Conservation (phyloP, 208 protist genomes). For the Trypanosoma mega region DNA sequence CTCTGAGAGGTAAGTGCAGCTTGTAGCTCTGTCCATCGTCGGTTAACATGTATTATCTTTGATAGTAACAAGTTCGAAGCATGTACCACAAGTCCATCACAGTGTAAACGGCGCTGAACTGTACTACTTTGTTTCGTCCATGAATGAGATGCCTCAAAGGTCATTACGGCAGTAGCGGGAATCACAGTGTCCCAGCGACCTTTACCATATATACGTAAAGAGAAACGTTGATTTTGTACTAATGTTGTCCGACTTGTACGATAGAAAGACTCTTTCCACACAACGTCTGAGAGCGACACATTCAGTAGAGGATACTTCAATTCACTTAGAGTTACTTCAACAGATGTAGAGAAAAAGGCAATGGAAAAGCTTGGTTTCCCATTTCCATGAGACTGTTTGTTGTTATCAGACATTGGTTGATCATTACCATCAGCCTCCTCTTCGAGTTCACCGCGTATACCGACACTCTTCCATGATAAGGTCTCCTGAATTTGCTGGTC, state of each 20-base stretch:
- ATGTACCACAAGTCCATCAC: slow-evolving; percentile 57
- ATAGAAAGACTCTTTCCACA: slow-evolving; percentile 25
- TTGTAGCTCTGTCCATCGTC: slow-evolving; percentile 18
- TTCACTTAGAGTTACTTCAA: slow-evolving; percentile 64
- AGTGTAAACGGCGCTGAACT: slow-evolving; percentile 32
- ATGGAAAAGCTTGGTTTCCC: slow-evolving; percentile 28
- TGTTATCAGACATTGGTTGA: not conserved
- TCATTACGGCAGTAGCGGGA: slow-evolving; percentile 34
- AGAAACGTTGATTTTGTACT: slow-evolving; percentile 34
- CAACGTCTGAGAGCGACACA: slow-evolving; percentile 33
- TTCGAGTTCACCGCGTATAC: not conserved
- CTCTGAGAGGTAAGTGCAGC: not conserved
- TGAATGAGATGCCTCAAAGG: slow-evolving; percentile 38
- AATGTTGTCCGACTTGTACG: slow-evolving; percentile 28
- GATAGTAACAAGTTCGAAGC: slow-evolving; percentile 56
- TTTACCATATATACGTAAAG: slow-evolving; percentile 56
- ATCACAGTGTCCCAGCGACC: slow-evolving; percentile 72
- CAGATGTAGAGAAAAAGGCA: slow-evolving; percentile 32
- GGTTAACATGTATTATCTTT: slow-evolving; percentile 56
- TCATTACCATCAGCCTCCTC: not conserved
- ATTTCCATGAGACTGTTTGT: not conserved
- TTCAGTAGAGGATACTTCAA: slow-evolving; percentile 65
- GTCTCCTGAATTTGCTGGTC: slow-evolving; percentile 10
- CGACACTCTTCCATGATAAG: slow-evolving; percentile 12
- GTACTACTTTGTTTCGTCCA: slow-evolving; percentile 57